Conservation (phyloP, 495 filamentous ascomycete species). For the Pyrenula massariospora region DNA sequence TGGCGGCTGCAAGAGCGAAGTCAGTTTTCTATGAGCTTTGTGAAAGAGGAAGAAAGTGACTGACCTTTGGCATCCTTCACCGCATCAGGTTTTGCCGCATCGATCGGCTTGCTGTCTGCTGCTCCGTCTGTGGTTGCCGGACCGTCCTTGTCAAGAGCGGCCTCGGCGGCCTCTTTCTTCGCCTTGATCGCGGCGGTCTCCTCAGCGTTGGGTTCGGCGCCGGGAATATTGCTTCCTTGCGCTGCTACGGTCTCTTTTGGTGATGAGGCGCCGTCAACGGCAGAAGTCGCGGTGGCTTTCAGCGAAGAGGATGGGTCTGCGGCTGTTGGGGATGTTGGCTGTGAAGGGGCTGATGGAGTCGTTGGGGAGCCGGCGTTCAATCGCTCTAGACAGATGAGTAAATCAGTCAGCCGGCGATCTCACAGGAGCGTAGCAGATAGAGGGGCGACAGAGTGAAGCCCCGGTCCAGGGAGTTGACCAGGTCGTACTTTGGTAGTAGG, state of each 20-base stretch:
- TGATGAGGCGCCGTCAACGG: neutral
- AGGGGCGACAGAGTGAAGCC: no score
- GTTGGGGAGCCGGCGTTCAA: no score
- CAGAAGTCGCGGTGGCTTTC: neutral
- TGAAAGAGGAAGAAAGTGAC: no score
- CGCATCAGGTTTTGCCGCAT: neutral
- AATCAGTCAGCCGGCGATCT: no score
- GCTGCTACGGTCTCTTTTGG: neutral
- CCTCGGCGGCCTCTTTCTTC: conserved; percentile 1
- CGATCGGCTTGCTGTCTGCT: neutral
- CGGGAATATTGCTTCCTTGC: neutral
- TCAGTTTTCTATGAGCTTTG: no score
- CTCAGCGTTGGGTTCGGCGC: neutral
- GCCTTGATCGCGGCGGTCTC: neutral
- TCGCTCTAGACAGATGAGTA: no score
- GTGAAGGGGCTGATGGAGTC: neutral
- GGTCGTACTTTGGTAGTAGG: no score
- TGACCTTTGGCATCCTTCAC: neutral
- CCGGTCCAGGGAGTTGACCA: no score
- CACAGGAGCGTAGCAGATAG: no score
- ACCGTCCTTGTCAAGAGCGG: neutral
- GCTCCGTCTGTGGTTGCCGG: neutral
- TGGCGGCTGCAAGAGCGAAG: no score
- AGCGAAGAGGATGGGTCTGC: conserved; percentile 1
- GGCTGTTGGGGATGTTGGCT: neutral